Percentiles rank a stretch among this genome's conserved stretches.
phyloP scores from a whole-genome alignment of 2,329 filamentous ascomycete species.

The Trichoderma sp. region DNA sequence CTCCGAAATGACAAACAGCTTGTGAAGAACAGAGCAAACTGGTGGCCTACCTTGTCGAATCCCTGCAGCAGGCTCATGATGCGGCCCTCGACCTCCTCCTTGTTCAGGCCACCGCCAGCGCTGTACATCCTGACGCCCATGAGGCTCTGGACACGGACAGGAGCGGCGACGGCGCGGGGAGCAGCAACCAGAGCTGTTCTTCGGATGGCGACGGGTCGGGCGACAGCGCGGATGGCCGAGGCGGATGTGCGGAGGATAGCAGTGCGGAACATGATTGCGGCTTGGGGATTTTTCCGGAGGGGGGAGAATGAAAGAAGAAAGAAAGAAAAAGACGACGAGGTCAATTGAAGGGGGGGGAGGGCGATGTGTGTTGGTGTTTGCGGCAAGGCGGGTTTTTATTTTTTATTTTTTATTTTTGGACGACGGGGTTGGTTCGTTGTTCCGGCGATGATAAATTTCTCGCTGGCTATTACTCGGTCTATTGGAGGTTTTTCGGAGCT shows the following conservation, averaged over 20 bases:
- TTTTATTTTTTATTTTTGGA: too few relatives aligned
- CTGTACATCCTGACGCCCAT: conserved; percentile 81
- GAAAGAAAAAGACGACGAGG: background rate
- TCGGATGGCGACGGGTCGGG: conserved; percentile 52
- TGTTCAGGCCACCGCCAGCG: conserved; percentile 70
- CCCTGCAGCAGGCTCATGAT: conserved; percentile 91
- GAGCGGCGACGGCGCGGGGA: conserved; percentile 43
- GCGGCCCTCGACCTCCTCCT: conserved; percentile 83
- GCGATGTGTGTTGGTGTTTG: conserved; percentile 16
- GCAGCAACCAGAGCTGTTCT: conserved; percentile 55
- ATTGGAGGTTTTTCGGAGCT: conserved; percentile 31
- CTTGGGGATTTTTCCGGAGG: background rate
- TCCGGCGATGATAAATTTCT: conserved; percentile 45
- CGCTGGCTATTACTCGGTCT: conserved; percentile 32
- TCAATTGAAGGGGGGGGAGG: background rate
- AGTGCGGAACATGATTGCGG: conserved; percentile 74
- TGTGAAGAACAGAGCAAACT: conserved; percentile 19
- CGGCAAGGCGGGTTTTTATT: conserved; percentile 14
- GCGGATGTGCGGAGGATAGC: conserved; percentile 70
- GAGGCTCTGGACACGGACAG: conserved; percentile 53
- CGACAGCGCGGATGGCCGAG: conserved; percentile 50
- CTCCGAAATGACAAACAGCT: background rate
- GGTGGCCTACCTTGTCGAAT: conserved; percentile 76
- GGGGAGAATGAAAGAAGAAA: background rate
- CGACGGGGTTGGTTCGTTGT: conserved; percentile 1